A percentile compares a stretch with the other conserved stretches of the same genome.
Evolutionary conservation across 129 eudicot species (phyloP).

Genomic region (Tanacetum coccineum): DNA sequence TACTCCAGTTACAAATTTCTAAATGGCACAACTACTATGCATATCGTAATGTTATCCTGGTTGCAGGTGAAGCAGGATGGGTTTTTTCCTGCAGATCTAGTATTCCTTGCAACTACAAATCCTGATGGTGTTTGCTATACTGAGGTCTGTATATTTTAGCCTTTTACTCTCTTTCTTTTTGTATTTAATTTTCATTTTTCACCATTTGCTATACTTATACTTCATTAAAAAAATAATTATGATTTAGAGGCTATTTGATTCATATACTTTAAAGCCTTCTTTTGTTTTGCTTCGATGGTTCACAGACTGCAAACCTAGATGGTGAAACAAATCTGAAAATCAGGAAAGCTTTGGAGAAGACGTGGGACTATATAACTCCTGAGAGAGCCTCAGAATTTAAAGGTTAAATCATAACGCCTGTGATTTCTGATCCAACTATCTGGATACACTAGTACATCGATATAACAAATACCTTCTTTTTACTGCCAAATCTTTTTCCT

Average conservation of each 20-base stretch:
- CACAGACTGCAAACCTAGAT: slow-evolving; percentile 94
- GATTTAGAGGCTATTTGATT: not conserved
- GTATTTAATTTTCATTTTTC: not conserved
- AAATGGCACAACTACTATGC: not conserved
- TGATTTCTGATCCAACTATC: too few relatives aligned
- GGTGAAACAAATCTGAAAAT: slow-evolving; percentile 98
- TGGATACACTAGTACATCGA: too few relatives aligned
- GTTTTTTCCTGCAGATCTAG: slow-evolving; percentile 88
- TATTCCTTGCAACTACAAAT: slow-evolving; percentile 89
- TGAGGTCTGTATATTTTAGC: slow-evolving; percentile 44
- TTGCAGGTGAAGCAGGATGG: slow-evolving; percentile 90
- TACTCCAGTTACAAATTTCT: slow-evolving; percentile 3
- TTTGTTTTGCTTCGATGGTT: slow-evolving; percentile 19
- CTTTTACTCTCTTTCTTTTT: not conserved
- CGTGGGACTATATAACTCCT: slow-evolving; percentile 83
- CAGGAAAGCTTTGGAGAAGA: slow-evolving; percentile 93
- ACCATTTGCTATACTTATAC: not conserved
- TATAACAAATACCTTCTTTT: too few relatives aligned
- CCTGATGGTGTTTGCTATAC: slow-evolving; percentile 94
- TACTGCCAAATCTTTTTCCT: too few relatives aligned
- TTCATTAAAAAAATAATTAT: not conserved
- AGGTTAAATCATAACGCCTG: slow-evolving; percentile 36
- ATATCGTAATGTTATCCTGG: slow-evolving; percentile 18
- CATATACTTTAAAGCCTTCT: not conserved
- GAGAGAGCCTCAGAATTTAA: slow-evolving; percentile 84